Conservation (phyloP, 2,329 filamentous ascomycete species). For the Arthroderma uncinatum region DNA sequence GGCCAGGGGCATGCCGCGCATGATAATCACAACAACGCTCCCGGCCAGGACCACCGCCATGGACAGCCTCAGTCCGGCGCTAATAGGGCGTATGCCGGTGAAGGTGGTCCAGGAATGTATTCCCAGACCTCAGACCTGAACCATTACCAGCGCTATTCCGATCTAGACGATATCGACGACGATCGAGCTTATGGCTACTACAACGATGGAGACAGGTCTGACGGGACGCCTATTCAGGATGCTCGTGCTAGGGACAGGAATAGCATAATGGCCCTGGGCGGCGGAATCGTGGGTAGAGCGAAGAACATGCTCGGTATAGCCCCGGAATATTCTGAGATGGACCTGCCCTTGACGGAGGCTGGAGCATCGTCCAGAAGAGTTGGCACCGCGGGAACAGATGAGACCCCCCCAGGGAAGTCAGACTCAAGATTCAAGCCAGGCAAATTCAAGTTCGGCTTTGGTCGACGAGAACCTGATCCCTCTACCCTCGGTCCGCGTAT, state of each 20-base stretch:
- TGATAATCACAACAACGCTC: conserved; percentile 26
- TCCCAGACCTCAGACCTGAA: conserved; percentile 71
- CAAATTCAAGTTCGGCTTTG: conserved; percentile 89
- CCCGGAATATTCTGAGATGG: conserved; percentile 89
- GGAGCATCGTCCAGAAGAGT: conserved; percentile 41
- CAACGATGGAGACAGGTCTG: conserved; percentile 41
- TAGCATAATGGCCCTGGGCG: conserved; percentile 76
- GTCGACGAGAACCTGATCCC: conserved; percentile 71
- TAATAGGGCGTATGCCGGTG: conserved; percentile 8
- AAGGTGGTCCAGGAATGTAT: conserved; percentile 35
- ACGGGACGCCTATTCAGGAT: conserved; percentile 27
- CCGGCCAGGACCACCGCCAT: conserved; percentile 24
- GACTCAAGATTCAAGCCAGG: conserved; percentile 50
- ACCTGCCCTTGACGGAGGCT: conserved; percentile 80
- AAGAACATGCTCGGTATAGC: conserved; percentile 88
- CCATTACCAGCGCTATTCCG: conserved; percentile 87
- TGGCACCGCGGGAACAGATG: conserved; percentile 33
- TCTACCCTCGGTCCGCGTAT: conserved; percentile 82
- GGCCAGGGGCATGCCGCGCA: conserved; percentile 44
- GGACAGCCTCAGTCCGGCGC: conserved; percentile 1
- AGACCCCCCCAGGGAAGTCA: conserved; percentile 35
- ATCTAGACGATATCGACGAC: conserved; percentile 76
- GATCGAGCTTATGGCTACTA: conserved; percentile 64
- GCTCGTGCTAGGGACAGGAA: conserved; percentile 64
- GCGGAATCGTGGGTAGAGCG: conserved; percentile 72